Evolutionary conservation across 1,139 yeast genomes (phyloP).

Genomic region (Geotrichum fermentans): DNA sequence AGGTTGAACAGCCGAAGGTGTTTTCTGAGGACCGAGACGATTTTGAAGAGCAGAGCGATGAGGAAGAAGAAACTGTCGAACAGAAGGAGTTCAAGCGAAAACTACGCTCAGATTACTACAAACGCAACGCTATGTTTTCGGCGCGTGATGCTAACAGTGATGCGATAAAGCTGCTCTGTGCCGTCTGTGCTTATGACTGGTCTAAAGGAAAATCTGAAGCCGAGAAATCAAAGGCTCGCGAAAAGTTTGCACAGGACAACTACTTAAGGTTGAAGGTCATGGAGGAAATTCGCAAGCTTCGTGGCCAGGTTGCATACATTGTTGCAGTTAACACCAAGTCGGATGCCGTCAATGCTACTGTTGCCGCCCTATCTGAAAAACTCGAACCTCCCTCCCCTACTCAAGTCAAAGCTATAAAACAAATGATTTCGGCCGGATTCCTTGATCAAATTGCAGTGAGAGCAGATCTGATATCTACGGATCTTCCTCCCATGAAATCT

Average conservation of each 20-base stretch:
- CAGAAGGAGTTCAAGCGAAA: conserved; percentile 44
- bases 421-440: conserved; percentile 89
- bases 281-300: conserved; percentile 79
- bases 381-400: conserved; percentile 61
- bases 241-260: conserved; percentile 50
- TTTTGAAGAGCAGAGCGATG: conserved; percentile 26
- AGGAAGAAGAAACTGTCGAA: conserved; percentile 33
- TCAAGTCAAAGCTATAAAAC: conserved; percentile 78
- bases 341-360: conserved; percentile 45
- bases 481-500: conserved; percentile 32
- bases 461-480: conserved; percentile 69
- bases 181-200: conserved; percentile 85
- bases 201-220: conserved; percentile 29
- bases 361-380: conserved; percentile 48
- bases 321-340: conserved; percentile 59
- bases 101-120: conserved; percentile 48
- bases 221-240: conserved; percentile 14
- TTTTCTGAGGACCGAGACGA: conserved; percentile 28
- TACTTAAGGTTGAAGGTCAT: conserved; percentile 57
- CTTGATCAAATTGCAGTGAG: conserved; percentile 86
- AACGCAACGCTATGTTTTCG: conserved; percentile 57
- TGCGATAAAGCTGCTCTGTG: conserved; percentile 68
- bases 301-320: conserved; percentile 72
- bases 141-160: conserved; percentile 71
- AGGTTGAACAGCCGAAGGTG: conserved; percentile 24